These are phyloP conservation scores for Cryptococcus sp. DNA, from an alignment of 1,284 basidiomycete genomes.

Conservation along the genomic window DNA sequence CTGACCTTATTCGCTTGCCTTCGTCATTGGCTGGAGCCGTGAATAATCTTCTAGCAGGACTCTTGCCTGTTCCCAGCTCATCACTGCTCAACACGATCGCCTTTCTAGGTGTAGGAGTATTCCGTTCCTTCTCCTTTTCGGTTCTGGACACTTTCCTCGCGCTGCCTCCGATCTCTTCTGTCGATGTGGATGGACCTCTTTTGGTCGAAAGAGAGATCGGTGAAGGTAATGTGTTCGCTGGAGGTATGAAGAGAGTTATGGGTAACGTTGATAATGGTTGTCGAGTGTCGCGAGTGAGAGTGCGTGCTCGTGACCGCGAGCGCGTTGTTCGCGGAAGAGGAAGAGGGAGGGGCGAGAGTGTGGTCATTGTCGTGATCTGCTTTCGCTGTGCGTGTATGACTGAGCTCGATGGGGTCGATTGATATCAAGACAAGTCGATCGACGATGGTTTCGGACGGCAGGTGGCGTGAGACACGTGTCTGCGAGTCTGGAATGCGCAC, in stretches of 20 bases:
- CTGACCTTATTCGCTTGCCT: slow-evolving; percentile 14
- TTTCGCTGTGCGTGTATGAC: background rate
- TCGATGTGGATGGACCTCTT: slow-evolving; percentile 12
- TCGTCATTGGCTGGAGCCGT: slow-evolving; percentile 2
- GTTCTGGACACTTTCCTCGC: slow-evolving; percentile 12
- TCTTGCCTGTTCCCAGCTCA: slow-evolving; percentile 34
- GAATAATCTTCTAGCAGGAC: slow-evolving; percentile 39
- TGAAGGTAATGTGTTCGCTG: slow-evolving; percentile 18
- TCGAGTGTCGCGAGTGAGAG: background rate
- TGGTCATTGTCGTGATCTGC: background rate
- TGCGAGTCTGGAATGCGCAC: too few relatives aligned
- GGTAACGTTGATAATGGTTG: slow-evolving; percentile 22
- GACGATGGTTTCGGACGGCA: background rate
- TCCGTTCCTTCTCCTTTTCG: background rate
- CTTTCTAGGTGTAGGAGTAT: slow-evolving; percentile 20
- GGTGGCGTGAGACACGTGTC: background rate
- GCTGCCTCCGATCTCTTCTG: slow-evolving; percentile 10
- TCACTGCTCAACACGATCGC: slow-evolving; percentile 28
- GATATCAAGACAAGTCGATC: background rate
- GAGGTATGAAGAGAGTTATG: slow-evolving; percentile 14
- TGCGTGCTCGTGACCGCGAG: too few relatives aligned
- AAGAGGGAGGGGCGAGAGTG: background rate
- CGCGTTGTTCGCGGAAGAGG: background rate
- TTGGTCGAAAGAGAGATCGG: slow-evolving; percentile 25
- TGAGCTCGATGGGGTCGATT: background rate